Evolutionary conservation across 2,329 filamentous ascomycete genomes (phyloP), one percentile per base, ranked within the genome.

Genomic region (Thielaviopsis musarum): DNA sequence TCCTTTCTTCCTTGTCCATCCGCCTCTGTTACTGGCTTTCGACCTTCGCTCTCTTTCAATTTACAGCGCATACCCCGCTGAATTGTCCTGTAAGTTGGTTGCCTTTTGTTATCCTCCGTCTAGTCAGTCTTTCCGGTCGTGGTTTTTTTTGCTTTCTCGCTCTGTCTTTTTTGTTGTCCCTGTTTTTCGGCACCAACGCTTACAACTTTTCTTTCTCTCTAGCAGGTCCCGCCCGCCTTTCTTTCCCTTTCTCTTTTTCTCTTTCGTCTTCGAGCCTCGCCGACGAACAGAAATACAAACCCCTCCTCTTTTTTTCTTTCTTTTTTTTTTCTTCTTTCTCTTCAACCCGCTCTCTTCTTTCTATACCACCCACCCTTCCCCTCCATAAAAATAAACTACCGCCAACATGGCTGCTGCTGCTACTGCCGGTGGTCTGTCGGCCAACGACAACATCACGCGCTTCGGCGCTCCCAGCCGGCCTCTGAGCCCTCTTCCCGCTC

Each of bases 391-490:
- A 52, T n/a, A 17, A 34, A 58, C 21, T 21, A 41, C 51, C 57
- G 51, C 34, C 57, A 61, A 38, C 53, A 61, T 61, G 60, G 61
- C 55, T 54, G 49, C 49, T 52, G 49, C 49, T 69, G 72, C 73
- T 68, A 77, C 72, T 67, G 70, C 75, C 66, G 75, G 75, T 68
- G 73, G 72, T 65, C 70, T 79, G 65, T 89, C 87, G 71, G 91
- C 88, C 74, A 96, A 98, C 80, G 93, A 98, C 80, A 97, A 97
- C 79, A 97, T 98, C 77, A 86, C 87, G 74, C 90, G 93, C 68
- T 98, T 98, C 75, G 82, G 85, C 68, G 89, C 91, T 69, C 89
- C 93, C 67, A 95, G 89, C 78, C 84, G 93, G 70, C 88, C 90
- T 65, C 75, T 94, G 77, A 95, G 87, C 80, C 93, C 93, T 67